Evolutionary conservation across 192 early-diverging fungal species (phyloP).

Genomic region (Coemansia sp.): DNA sequence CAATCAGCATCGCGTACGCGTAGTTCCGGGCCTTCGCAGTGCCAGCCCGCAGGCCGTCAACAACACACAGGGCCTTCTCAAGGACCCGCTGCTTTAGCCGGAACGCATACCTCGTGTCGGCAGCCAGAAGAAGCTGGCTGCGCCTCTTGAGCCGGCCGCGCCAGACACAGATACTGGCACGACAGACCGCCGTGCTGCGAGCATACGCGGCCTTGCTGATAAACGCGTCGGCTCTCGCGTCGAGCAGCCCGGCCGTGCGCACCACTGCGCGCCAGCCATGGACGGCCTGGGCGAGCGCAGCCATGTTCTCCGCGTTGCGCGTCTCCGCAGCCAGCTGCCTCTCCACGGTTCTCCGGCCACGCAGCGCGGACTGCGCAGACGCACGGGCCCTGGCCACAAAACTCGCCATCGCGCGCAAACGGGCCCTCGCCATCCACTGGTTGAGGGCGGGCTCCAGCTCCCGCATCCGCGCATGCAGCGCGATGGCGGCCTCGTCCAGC

Average conservation of each 20-base stretch:
- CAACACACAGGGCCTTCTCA: neutral
- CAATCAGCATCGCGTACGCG: too few species aligned
- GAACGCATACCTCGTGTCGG: neutral
- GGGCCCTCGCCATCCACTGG: neutral
- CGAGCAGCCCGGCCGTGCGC: neutral
- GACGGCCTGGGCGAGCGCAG: neutral
- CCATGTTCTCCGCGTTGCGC: neutral
- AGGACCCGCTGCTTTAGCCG: neutral
- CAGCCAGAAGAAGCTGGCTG: slow-evolving; percentile 15
- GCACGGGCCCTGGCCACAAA: slow-evolving; percentile 8
- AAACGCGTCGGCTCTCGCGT: slow-evolving; percentile 7
- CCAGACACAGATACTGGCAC: slow-evolving; percentile 1
- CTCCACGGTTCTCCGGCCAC: neutral
- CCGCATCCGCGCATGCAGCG: slow-evolving; percentile 11
- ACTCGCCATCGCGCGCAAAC: neutral
- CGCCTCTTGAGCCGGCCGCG: slow-evolving; percentile 5
- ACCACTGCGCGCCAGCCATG: slow-evolving; percentile 11
- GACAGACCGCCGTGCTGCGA: slow-evolving; percentile 8
- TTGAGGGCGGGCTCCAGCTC: neutral
- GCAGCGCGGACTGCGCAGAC: neutral
- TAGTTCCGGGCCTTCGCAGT: neutral
- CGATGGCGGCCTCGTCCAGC: neutral
- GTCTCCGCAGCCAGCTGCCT: neutral
- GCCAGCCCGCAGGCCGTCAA: neutral
- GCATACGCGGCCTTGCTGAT: neutral